Conservation (phyloP, 257 asterid species). For the Voacanga thouarsii region DNA sequence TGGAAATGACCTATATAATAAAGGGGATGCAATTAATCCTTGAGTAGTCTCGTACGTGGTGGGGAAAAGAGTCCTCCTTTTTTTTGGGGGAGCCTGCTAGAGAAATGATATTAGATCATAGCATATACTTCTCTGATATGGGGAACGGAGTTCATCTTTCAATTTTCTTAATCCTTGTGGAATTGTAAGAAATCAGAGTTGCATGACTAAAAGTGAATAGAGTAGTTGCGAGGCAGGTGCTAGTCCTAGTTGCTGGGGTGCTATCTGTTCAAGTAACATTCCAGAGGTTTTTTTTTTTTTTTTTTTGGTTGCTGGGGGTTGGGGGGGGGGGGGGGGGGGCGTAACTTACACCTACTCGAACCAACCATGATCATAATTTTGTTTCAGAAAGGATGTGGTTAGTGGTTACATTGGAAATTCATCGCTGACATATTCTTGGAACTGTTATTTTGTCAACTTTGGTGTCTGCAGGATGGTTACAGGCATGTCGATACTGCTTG, state of each 20-base stretch:
- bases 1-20: too few relatives aligned
- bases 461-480: constrained; percentile 59
- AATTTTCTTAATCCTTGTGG: neutral
- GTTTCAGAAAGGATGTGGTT: neutral
- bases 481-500: constrained; percentile 70
- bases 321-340: too few relatives aligned
- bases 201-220: neutral
- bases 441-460: neutral
- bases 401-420: neutral
- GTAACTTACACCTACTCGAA: neutral
- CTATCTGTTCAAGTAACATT: neutral
- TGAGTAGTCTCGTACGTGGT: too few relatives aligned
- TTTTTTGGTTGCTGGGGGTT: too few relatives aligned
- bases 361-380: neutral
- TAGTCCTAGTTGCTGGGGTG: neutral
- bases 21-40: too few relatives aligned
- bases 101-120: too few relatives aligned
- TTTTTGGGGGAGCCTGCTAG: too few relatives aligned
- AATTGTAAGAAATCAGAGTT: neutral
- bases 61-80: too few relatives aligned
- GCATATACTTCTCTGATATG: too few relatives aligned
- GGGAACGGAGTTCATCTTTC: too few relatives aligned
- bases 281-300: too few relatives aligned
- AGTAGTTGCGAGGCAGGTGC: neutral
- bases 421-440: neutral